Evolutionary conservation across 805 yeast species (phyloP).

Genomic region (Candida stauntonica): DNA sequence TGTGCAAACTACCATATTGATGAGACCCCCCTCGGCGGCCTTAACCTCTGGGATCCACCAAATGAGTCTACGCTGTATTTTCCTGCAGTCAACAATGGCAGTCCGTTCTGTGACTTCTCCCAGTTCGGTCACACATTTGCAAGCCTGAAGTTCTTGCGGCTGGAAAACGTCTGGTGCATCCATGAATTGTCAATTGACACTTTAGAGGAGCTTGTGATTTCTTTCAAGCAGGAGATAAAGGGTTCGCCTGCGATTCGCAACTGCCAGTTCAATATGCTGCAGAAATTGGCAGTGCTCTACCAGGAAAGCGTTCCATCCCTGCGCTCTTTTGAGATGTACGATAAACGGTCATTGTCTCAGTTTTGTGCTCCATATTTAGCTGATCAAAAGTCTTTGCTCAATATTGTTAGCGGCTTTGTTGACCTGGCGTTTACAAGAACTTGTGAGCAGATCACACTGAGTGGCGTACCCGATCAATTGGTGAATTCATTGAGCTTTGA

Average conservation of each 20-base stretch:
- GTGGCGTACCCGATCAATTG: constrained; percentile 9
- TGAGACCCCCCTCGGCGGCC: constrained; percentile 4
- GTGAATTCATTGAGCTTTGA: neutral
- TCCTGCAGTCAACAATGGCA: neutral
- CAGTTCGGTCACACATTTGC: neutral
- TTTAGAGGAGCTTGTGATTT: constrained; percentile 1
- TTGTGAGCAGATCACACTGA: constrained; percentile 2
- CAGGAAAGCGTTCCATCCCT: constrained; percentile 5
- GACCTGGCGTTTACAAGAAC: constrained; percentile 3
- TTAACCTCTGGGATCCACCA: constrained; percentile 4
- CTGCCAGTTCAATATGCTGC: constrained; percentile 1
- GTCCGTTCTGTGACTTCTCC: neutral
- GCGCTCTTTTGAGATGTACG: constrained; percentile 5
- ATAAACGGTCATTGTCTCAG: constrained; percentile 1
- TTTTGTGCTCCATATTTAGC: constrained; percentile 4
- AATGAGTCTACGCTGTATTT: neutral
- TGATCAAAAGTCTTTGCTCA: constrained; percentile 2
- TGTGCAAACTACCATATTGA: constrained; percentile 5
- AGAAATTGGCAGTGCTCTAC: constrained; percentile 3
- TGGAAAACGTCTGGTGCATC: constrained; percentile 5
- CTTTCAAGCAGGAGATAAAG: neutral
- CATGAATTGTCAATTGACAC: constrained; percentile 3
- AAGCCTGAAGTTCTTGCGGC: neutral
- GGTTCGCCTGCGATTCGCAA: constrained; percentile 5
- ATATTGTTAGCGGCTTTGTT: constrained; percentile 3